Evolutionary conservation across 2,329 filamentous ascomycete genomes (phyloP).

Genomic region (Aspergillus chevalieri): DNA sequence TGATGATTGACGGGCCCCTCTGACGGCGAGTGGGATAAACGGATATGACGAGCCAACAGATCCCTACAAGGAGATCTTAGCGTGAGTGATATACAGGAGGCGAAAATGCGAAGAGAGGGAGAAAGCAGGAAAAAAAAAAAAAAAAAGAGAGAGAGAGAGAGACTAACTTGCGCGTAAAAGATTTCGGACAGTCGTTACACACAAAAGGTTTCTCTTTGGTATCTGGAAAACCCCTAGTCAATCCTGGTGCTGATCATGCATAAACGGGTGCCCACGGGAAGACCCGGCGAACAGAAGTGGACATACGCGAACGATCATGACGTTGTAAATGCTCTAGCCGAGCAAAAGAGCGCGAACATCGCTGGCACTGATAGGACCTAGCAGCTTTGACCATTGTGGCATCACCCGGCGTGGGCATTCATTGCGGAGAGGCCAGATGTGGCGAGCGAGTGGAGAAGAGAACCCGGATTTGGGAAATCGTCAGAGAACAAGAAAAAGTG

Average conservation of each 20-base stretch:
- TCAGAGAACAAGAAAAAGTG: too few species aligned
- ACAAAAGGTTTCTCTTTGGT: constrained; percentile 30
- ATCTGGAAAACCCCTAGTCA: constrained; percentile 13
- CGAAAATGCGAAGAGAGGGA: too few species aligned
- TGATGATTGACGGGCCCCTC: background rate
- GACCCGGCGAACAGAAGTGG: background rate
- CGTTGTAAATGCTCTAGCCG: constrained; percentile 31
- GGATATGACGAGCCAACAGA: constrained; percentile 26
- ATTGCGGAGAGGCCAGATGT: too few species aligned
- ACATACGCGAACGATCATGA: constrained; percentile 30
- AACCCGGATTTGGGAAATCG: too few species aligned
- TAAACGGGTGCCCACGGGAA: background rate
- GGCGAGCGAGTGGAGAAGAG: too few species aligned
- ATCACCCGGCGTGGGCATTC: background rate
- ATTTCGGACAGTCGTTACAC: constrained; percentile 26
- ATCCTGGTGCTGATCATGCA: background rate
- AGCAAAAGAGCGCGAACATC: constrained; percentile 26
- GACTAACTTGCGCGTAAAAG: constrained; percentile 29
- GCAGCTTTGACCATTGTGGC: constrained; percentile 13
- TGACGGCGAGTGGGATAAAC: constrained; percentile 17
- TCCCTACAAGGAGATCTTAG: constrained; percentile 16
- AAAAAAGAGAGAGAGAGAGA: too few species aligned
- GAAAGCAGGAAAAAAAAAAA: too few species aligned
- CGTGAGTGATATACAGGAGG: constrained; percentile 3
- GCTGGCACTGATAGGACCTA: constrained; percentile 23